Evolutionary conservation across 179 eudicot genomes (phyloP), one percentile per base, ranked within the genome.

Genomic region (Beta macrorhiza): DNA sequence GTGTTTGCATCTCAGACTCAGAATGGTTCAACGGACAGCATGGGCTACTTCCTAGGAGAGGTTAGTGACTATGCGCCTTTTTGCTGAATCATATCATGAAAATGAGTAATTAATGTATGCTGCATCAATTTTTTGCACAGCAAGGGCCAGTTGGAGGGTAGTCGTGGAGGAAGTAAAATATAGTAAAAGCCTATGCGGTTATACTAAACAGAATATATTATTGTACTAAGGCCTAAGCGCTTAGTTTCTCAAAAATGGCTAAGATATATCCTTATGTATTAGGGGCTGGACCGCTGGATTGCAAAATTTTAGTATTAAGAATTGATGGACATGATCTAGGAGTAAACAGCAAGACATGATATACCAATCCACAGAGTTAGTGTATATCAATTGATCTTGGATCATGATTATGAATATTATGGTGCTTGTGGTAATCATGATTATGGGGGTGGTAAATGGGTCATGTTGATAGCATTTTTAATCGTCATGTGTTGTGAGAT

Each of bases 11-110:
- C 92, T 81, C 89, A 92, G 55, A 47, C 87, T 57, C 84, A 91
- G 75, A 88, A 92, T 83, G 93, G 92, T 80, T 70, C 92, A 72
- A 86, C 87, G 62, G 96, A 92, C 78, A 89, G 89, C 89, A 86
- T 84, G 86, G 86, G 87, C 82, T 92, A 92, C 85, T 96, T 96
- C 82, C 82, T 96, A 20, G 99, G 96, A 81, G 99, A 96, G 95
- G 98, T 93, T 74, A 83, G 87, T 84, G 49, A 73, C 72, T 32
- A 29, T 20, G 55, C 32, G 17, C 45, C 16, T 7, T 51, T 84
- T 72, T 62, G 37, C 45, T 74, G 42, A 22, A 53, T 74, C 20
- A 15, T 55, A 11, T 17, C 25, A 20, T 62, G 69, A 25, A 47
- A 32, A 52, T 53, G 15, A 25, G 75, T 55, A 63, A 16, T 74